Evolutionary conservation across 129 eudicot genomes (phyloP).

Genomic region (Flaveria trinervia): DNA sequence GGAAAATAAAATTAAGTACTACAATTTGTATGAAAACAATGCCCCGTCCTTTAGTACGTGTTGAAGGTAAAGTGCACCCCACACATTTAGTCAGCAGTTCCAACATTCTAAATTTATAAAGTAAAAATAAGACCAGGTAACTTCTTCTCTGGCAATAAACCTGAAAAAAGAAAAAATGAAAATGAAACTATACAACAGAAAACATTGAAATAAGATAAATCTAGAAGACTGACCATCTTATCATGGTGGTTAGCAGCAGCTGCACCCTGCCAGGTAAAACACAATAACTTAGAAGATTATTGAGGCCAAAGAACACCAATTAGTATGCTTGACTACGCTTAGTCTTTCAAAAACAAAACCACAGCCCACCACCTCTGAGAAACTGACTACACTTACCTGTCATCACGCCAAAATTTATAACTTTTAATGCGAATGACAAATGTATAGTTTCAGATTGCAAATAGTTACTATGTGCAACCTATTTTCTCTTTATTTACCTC

Average conservation of each 20-base stretch:
- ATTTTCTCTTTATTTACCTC: conserved; percentile 16
- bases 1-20: too few relatives aligned
- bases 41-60: too few relatives aligned
- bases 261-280: conserved; percentile 55
- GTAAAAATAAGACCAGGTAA: too few relatives aligned
- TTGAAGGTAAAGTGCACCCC: too few relatives aligned
- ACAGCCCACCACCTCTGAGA: conserved; percentile 91
- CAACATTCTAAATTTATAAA: too few relatives aligned
- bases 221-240: conserved; percentile 62
- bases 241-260: conserved; percentile 91
- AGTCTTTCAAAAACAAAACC: conserved; percentile 90
- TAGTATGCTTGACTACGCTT: conserved; percentile 27
- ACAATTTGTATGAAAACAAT: too few relatives aligned
- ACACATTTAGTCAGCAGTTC: too few relatives aligned
- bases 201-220: background rate
- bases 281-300: background rate
- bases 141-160: too few relatives aligned
- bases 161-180: too few relatives aligned
- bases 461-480: background rate
- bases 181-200: too few relatives aligned
- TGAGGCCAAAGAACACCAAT: background rate
- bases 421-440: background rate
- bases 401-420: too few relatives aligned
- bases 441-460: background rate
- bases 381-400: conserved; percentile 46